Conservation (phyloP, 2,329 filamentous ascomycete species). For the Exophiala sideris region DNA sequence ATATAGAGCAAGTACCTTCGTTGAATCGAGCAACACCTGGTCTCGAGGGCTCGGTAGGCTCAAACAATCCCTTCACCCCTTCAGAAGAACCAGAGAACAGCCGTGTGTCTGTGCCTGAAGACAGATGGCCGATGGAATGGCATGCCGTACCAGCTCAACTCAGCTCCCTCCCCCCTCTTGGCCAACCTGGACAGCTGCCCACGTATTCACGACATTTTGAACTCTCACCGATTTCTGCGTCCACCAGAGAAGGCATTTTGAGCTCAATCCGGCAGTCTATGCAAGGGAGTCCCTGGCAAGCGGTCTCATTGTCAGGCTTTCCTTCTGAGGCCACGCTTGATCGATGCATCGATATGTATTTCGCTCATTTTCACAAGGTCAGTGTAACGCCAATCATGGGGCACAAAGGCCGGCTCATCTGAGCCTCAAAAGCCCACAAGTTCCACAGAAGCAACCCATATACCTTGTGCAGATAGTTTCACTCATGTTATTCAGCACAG, state of each 20-base stretch:
- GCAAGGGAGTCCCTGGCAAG: background rate
- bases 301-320: background rate
- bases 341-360: background rate
- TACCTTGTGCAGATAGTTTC: too few species aligned
- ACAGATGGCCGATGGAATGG: background rate
- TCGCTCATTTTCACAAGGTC: background rate
- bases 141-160: background rate
- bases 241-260: background rate
- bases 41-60: too few species aligned
- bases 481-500: too few species aligned
- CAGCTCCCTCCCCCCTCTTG: background rate
- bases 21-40: too few species aligned
- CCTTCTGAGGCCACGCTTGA: background rate
- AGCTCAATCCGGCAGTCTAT: background rate
- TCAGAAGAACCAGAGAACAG: too few species aligned
- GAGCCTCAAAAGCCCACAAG: too few species aligned
- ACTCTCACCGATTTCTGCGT: background rate
- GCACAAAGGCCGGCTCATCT: too few species aligned
- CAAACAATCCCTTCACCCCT: too few species aligned
- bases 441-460: too few species aligned
- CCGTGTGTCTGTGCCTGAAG: background rate
- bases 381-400: too few species aligned
- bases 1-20: too few species aligned
- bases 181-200: background rate
- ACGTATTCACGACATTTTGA: background rate